A percentile compares a stretch with the other conserved stretches of the same genome.
Evolutionary conservation across 2,329 filamentous ascomycete genomes (phyloP).

Genomic region (Fusarium sambucinum): DNA sequence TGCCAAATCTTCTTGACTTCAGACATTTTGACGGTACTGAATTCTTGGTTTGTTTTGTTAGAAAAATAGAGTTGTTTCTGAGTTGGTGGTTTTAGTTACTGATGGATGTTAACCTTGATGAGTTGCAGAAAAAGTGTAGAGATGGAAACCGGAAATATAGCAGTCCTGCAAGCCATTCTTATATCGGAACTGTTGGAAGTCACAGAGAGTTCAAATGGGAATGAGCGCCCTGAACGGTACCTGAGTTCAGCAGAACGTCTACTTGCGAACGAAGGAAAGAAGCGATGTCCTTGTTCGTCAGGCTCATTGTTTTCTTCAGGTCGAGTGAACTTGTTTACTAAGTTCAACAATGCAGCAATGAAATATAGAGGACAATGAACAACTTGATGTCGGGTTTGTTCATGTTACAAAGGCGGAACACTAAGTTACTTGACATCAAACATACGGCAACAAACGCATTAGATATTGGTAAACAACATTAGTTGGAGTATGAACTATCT

Average conservation of each 20-base stretch:
- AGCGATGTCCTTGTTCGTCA: not conserved
- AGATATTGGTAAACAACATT: not conserved
- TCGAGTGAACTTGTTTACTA: not conserved
- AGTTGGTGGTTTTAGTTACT: not conserved
- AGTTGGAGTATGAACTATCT: not conserved
- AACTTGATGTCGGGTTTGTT: not conserved
- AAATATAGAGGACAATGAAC: not conserved
- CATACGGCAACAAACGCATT: not conserved
- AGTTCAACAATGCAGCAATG: not conserved
- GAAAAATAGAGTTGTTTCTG: not conserved
- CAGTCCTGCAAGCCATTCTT: not conserved
- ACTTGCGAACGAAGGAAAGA: not conserved
- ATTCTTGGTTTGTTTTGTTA: not conserved
- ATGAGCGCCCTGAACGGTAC: not conserved
- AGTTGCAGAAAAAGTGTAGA: not conserved
- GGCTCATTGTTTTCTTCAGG: not conserved
- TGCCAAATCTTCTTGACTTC: conserved; percentile 8
- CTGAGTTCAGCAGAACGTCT: not conserved
- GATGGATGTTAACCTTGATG: not conserved
- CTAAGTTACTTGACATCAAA: not conserved
- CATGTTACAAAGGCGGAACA: not conserved
- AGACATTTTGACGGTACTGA: conserved; percentile 2
- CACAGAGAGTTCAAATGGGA: not conserved
- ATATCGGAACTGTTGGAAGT: not conserved
- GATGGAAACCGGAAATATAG: not conserved